phyloP scores from a whole-genome alignment of 352 stramenopile genomes.

The Elongisporangium undulatum region DNA sequence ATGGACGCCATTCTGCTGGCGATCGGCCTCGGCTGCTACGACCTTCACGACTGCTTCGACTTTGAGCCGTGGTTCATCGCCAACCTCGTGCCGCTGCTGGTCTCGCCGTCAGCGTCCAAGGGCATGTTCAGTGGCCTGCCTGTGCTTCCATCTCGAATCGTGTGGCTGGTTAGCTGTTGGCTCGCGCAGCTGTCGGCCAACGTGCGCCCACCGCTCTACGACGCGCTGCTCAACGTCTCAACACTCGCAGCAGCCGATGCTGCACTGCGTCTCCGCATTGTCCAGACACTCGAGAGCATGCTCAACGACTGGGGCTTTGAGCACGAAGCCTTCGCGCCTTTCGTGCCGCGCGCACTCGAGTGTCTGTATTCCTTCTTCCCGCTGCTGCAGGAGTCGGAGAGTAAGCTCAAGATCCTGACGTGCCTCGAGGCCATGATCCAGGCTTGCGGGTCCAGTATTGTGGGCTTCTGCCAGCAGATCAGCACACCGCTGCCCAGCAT shows the following conservation, averaged over 20 bases:
- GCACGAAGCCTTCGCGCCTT: slow-evolving; percentile 59
- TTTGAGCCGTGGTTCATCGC: slow-evolving; percentile 84
- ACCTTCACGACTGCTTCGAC: slow-evolving; percentile 84
- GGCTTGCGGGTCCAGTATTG: slow-evolving; percentile 44
- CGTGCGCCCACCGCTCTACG: slow-evolving; percentile 73
- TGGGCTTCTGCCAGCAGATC: slow-evolving; percentile 55
- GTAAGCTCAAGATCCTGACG: slow-evolving; percentile 72
- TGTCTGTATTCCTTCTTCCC: slow-evolving; percentile 71
- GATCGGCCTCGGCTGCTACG: slow-evolving; percentile 79
- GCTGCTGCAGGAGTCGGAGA: slow-evolving; percentile 56
- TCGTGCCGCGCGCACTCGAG: slow-evolving; percentile 50
- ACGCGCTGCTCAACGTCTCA: slow-evolving; percentile 50
- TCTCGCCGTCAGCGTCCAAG: slow-evolving; percentile 16
- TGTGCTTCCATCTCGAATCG: slow-evolving; percentile 67
- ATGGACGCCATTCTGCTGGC: slow-evolving; percentile 79
- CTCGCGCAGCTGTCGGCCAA: slow-evolving; percentile 70
- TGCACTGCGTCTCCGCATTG: slow-evolving; percentile 62
- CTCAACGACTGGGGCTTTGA: slow-evolving; percentile 83
- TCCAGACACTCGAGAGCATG: slow-evolving; percentile 80
- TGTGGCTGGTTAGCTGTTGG: slow-evolving; percentile 88
- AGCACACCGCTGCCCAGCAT: slow-evolving; percentile 62
- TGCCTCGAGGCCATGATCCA: slow-evolving; percentile 74
- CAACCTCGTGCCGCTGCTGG: slow-evolving; percentile 69
- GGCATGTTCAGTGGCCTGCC: slow-evolving; percentile 47
- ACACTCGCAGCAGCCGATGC: slow-evolving; percentile 41